These are phyloP conservation scores for Spinacia oleracea DNA, from an alignment of 179 eudicot species.

Conservation along the genomic window DNA sequence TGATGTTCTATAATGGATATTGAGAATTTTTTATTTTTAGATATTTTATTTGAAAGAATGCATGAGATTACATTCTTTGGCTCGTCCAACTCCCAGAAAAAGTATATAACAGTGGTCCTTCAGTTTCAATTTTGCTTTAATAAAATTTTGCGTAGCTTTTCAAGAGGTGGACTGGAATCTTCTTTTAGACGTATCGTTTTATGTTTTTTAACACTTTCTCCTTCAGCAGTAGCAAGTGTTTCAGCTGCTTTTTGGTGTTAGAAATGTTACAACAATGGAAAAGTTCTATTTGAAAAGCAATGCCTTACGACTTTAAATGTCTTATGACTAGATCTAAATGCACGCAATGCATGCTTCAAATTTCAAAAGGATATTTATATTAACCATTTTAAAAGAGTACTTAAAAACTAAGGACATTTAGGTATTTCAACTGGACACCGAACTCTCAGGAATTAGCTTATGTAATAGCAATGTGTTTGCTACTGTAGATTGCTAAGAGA, in stretches of 20 bases:
- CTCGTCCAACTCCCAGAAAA: background rate
- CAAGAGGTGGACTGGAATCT: background rate
- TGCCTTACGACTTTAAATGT: background rate
- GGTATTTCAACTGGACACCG: no score
- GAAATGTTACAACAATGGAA: background rate
- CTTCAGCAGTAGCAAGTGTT: background rate
- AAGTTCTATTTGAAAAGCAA: background rate
- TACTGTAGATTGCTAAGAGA: background rate
- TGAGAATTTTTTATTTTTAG: background rate
- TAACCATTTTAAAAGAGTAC: no score
- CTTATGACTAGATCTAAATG: background rate
- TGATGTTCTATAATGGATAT: background rate
- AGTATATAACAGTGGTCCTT: background rate
- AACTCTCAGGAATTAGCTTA: no score
- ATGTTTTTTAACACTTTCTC: background rate
- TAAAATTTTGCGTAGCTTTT: background rate
- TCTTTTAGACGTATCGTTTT: background rate
- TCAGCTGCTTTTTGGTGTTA: background rate
- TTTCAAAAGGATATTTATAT: no score
- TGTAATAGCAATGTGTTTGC: background rate
- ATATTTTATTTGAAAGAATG: constrained; percentile 1
- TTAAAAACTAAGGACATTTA: no score
- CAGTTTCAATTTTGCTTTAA: no score
- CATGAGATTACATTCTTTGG: background rate
- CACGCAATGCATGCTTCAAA: no score